Percentiles rank a stretch among this genome's conserved stretches.
These are phyloP conservation scores for Astrothelium macrocarpum DNA, from an alignment of 495 filamentous ascomycete genomes.

Conservation along the genomic window DNA sequence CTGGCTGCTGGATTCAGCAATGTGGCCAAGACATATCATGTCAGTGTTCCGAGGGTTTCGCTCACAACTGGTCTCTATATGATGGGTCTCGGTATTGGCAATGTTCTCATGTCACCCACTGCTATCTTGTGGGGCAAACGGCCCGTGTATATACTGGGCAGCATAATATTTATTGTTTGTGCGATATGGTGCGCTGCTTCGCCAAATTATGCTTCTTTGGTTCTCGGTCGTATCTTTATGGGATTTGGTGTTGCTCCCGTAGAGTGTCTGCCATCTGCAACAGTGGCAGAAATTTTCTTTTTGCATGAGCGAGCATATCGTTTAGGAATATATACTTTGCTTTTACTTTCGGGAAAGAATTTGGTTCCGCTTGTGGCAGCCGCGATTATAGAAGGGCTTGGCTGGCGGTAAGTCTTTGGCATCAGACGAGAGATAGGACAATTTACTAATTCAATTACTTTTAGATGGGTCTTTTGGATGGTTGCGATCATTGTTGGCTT, in stretches of 20 bases:
- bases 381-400: constrained; percentile 63
- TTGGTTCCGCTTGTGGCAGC: constrained; percentile 81
- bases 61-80: constrained; percentile 92
- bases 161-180: constrained; percentile 63
- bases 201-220: constrained; percentile 67
- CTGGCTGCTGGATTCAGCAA: constrained; percentile 84
- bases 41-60: constrained; percentile 65
- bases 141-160: constrained; percentile 77
- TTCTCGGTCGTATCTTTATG: constrained; percentile 76
- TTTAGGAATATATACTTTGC: constrained; percentile 87
- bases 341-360: constrained; percentile 89
- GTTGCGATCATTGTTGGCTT: constrained; percentile 76
- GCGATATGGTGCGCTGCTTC: constrained; percentile 82
- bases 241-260: constrained; percentile 82
- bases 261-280: constrained; percentile 91
- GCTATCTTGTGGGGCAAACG: constrained; percentile 88
- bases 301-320: constrained; percentile 90
- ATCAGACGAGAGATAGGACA: constrained; percentile 31
- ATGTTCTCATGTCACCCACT: constrained; percentile 74
- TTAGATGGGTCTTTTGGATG: constrained; percentile 42
- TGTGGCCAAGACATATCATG: constrained; percentile 60
- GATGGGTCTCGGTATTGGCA: constrained; percentile 84
- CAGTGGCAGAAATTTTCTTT: constrained; percentile 94
- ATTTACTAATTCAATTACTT: constrained; percentile 27
- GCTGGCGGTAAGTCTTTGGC: constrained; percentile 94